Base-by-base conservation (phyloP, 495 filamentous ascomycete species). In the Chaetomium tenue region DNA sequence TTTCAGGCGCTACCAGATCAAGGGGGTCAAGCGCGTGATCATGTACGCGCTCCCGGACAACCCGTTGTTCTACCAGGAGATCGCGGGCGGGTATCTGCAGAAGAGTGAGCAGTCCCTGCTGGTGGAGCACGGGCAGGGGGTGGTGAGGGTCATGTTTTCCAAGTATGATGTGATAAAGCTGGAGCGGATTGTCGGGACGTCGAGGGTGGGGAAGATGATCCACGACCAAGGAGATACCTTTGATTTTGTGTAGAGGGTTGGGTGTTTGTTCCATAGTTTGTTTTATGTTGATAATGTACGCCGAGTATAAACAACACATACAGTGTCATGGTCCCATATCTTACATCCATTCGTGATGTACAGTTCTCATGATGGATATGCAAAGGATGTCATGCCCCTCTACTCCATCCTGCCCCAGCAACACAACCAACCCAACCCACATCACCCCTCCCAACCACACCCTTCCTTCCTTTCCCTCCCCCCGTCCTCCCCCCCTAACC, bases 1-100 rank as follows among this genome's bases (percentile, higher is more conserved):
- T 74, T 98, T 98, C 80, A 82, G 90, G 28, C 83, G 95, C 23
- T 93, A 92, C 70, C 83, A 83, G 63, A 77, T 98, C 23, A 82
- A 86, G 40, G 94, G 94, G 13, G 92, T 92, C 28, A 87, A 85
- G 74, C 82, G 85, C 56, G 83, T 97, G 9, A 78, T 96, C 47
- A 87, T 96, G 80, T 98, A 98, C 74, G 87, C 86, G 2, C 71
- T 97, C 15, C 93, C 94, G 0, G 93, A 98, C 68, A 96, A 97
- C 70, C 87, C 90, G 47, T 69, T 81, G 8, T 97, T 98, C 71
- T 98, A 94, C 72, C 76, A 83, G n/a, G 94, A 98, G 80, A 82
- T 97, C 52, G 88, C 90, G 12, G 91, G 85, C 15, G 91, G 85
- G 40, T 88, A 87, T 64, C 68, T 92, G 33, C 78, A 76, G 23